Percentiles rank a stretch among this genome's conserved stretches.
These are phyloP conservation scores for Tricholoma hemisulphureum DNA, from an alignment of 768 basidiomycete genomes.

Conservation along the genomic window DNA sequence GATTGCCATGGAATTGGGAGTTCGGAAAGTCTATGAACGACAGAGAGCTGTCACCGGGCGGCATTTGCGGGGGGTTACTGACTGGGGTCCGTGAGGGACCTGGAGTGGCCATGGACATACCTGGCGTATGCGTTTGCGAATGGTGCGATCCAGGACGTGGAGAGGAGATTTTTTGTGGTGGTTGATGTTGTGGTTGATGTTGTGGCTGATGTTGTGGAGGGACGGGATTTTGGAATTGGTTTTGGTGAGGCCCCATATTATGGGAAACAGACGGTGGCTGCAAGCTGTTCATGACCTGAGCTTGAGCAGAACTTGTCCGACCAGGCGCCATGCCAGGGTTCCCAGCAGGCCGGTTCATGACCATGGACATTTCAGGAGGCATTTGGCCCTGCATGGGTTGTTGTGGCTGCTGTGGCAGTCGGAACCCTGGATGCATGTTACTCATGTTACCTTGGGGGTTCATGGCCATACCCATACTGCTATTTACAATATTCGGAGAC, in stretches of 20 bases:
- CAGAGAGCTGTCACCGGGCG: conserved; percentile 40
- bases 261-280: conserved; percentile 36
- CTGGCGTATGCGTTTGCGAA: conserved; percentile 40
- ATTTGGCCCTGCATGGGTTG: conserved; percentile 21
- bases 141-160: conserved; percentile 38
- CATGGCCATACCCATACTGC: conserved; percentile 42
- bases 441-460: conserved; percentile 44
- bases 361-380: conserved; percentile 40
- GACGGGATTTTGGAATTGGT: conserved; percentile 37
- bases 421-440: conserved; percentile 35
- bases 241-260: conserved; percentile 33
- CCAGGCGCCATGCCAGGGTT: conserved; percentile 42
- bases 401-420: conserved; percentile 35
- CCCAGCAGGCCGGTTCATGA: conserved; percentile 38
- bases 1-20: conserved; percentile 32
- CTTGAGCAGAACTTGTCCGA: conserved; percentile 43
- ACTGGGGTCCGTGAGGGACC: conserved; percentile 39
- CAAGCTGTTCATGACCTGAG: conserved; percentile 50
- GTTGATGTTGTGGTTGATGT: conserved; percentile 40
- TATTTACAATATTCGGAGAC: conserved; percentile 32
- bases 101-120: conserved; percentile 36
- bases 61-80: conserved; percentile 43
- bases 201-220: conserved; percentile 38
- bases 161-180: conserved; percentile 34
- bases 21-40: conserved; percentile 45